Percentiles rank a stretch among this genome's conserved stretches.
Conservation (phyloP, 495 filamentous ascomycete species). For the Hypoxylon fuscum region DNA sequence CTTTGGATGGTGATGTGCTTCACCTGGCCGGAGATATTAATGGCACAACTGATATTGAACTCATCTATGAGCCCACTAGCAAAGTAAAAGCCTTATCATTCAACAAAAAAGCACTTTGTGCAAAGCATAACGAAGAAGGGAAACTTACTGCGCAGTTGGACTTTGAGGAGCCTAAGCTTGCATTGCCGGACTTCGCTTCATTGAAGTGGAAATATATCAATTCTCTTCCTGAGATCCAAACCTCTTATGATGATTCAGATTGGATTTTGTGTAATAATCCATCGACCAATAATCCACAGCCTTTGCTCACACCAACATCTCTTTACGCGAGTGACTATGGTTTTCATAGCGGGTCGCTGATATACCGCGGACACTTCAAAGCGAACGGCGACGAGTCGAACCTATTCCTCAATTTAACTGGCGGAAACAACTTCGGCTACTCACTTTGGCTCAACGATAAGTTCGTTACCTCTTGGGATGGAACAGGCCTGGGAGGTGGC, state of each 20-base stretch:
- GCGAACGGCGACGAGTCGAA: slow-evolving; percentile 67
- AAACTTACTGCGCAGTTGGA: slow-evolving; percentile 54
- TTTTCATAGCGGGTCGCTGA: slow-evolving; percentile 71
- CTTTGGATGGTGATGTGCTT: slow-evolving; percentile 59
- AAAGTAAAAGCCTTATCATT: slow-evolving; percentile 55
- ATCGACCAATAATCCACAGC: slow-evolving; percentile 64
- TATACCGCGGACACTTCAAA: slow-evolving; percentile 76
- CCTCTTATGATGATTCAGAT: slow-evolving; percentile 69
- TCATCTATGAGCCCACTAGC: slow-evolving; percentile 65
- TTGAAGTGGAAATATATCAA: slow-evolving; percentile 74
- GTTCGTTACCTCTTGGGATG: slow-evolving; percentile 65
- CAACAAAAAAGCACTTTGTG: slow-evolving; percentile 66
- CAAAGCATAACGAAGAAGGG: slow-evolving; percentile 58
- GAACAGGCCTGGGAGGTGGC: slow-evolving; percentile 42
- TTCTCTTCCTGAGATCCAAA: slow-evolving; percentile 73
- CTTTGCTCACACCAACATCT: slow-evolving; percentile 67
- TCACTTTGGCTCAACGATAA: slow-evolving; percentile 66
- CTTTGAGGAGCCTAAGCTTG: slow-evolving; percentile 62
- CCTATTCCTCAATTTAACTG: slow-evolving; percentile 66
- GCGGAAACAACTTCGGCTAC: slow-evolving; percentile 67
- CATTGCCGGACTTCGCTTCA: slow-evolving; percentile 62
- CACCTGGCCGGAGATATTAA: slow-evolving; percentile 76
- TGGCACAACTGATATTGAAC: slow-evolving; percentile 66
- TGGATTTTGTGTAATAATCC: slow-evolving; percentile 67
- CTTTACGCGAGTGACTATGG: slow-evolving; percentile 79